Evolutionary conservation across 345 rosid species (phyloP).

Genomic region (Rhodamnia rubescens): DNA sequence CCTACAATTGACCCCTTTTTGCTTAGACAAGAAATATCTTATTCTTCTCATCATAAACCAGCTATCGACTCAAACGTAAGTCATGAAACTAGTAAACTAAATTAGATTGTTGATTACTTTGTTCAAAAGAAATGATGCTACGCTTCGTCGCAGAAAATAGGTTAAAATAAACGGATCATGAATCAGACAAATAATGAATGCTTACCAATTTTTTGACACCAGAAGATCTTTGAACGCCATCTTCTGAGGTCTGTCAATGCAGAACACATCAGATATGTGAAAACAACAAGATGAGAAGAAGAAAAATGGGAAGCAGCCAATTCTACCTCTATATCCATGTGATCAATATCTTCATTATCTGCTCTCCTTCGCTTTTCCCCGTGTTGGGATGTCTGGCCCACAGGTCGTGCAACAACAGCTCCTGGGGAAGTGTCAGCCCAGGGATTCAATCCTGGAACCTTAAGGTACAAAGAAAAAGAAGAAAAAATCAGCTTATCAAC

Average conservation of each 20-base stretch:
- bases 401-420: slow-evolving; percentile 5
- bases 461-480: background rate
- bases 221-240: slow-evolving; percentile 26
- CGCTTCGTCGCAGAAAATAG: background rate
- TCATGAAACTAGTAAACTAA: background rate
- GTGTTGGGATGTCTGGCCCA: slow-evolving; percentile 24
- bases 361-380: slow-evolving; percentile 68
- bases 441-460: slow-evolving; percentile 78
- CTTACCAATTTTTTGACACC: slow-evolving; percentile 62
- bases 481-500: background rate
- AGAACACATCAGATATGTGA: background rate
- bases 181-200: background rate
- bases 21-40: background rate
- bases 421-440: slow-evolving; percentile 59
- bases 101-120: background rate
- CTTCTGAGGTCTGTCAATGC: slow-evolving; percentile 34
- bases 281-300: background rate
- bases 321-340: slow-evolving; percentile 28
- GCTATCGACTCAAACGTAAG: background rate
- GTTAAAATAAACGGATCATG: background rate
- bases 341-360: slow-evolving; percentile 42
- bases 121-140: background rate
- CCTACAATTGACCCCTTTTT: background rate
- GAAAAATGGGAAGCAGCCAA: background rate
- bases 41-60: background rate